These are phyloP conservation scores for Fusarium avenaceum DNA, from an alignment of 2,329 filamentous ascomycete genomes.

Conservation along the genomic window DNA sequence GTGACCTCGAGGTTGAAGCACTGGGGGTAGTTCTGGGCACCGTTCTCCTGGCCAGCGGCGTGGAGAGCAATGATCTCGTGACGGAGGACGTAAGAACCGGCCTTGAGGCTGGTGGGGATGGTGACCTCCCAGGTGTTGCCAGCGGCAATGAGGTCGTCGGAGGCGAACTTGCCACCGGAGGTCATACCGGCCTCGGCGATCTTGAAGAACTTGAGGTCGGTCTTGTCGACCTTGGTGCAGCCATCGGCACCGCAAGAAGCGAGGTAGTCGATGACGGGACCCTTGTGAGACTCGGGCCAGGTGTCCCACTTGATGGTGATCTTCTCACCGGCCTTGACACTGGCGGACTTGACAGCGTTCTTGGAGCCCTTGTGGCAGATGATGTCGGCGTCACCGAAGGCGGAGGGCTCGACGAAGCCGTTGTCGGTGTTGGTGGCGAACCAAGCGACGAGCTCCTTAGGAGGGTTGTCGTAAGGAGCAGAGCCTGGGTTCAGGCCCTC, in stretches of 20 bases:
- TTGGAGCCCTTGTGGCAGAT: slow-evolving; percentile 61
- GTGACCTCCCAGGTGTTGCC: slow-evolving; percentile 53
- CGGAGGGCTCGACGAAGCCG: slow-evolving; percentile 63
- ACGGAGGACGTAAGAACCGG: slow-evolving; percentile 63
- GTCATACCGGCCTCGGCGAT: slow-evolving; percentile 68
- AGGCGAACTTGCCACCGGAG: slow-evolving; percentile 52
- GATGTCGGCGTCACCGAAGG: slow-evolving; percentile 58
- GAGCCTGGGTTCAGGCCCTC: slow-evolving; percentile 16
- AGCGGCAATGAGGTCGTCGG: slow-evolving; percentile 60
- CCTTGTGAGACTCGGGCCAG: slow-evolving; percentile 60
- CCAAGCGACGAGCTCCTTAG: slow-evolving; percentile 55
- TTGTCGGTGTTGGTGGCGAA: slow-evolving; percentile 60
- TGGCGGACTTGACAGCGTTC: slow-evolving; percentile 55
- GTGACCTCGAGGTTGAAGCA: slow-evolving; percentile 64
- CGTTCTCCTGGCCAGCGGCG: slow-evolving; percentile 57
- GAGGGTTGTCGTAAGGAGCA: slow-evolving; percentile 41
- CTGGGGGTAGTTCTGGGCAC: slow-evolving; percentile 66
- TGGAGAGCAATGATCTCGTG: slow-evolving; percentile 68
- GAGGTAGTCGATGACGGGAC: slow-evolving; percentile 74
- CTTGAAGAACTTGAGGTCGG: slow-evolving; percentile 73
- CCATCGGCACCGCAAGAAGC: slow-evolving; percentile 68
- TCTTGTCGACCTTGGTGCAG: slow-evolving; percentile 67
- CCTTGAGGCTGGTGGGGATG: slow-evolving; percentile 54
- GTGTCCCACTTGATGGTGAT: slow-evolving; percentile 58
- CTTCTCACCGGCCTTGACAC: slow-evolving; percentile 55